Base-by-base conservation (phyloP, 768 basidiomycete genomes). In the Cyclocybe cylindracea region DNA sequence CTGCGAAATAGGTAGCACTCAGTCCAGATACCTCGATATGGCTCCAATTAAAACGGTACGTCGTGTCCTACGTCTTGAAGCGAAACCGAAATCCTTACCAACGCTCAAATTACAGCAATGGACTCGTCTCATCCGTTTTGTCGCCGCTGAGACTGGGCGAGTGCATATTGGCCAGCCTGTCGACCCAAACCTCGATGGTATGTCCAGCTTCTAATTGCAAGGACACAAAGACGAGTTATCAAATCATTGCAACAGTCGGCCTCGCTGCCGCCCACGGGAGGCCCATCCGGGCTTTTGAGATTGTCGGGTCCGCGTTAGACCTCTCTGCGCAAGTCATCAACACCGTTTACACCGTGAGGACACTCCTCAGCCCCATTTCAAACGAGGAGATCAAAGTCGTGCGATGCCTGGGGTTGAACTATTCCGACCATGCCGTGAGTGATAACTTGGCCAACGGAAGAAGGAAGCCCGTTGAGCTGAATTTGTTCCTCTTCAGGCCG, bases 51-150 rank as follows among this genome's bases (percentile, higher is more conserved):
- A 59, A 59, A 84, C 83, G 41, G 85, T 85, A 60, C 46, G 78
- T 63, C 37, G 16, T 4, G 32, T 39, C 7, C 24, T 35, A 18
- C 19, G 32, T 24, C 36, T 9, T 36, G 14, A 10, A 16, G 16
- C 13, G 13, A 29, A 34, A 42, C 24, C 46, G 24, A 13, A 38
- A n/a, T 47, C 7, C 48, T 40, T 7, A 8, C 41, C 51, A 5
- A 44, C 14, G 24, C 45, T 39, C 37, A 43, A 10, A 29, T 39
- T 44, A 34, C 29, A 88, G 84, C 75, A 79, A 77, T 92, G 90
- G 90, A 83, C 83, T 33, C 84, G 90, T 45, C 79, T 92, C 46
- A 89, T 92, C 60, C 87, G 90, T 53, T 92, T 92, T 64, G 78
- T 89, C 31, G 90, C 90, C 16, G 77, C 72, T 10, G 91, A 92